Evolutionary conservation across 2,329 filamentous ascomycete species (phyloP), one percentile per base, ranked within the genome.

Genomic region (Ceratocystis cubensis): DNA sequence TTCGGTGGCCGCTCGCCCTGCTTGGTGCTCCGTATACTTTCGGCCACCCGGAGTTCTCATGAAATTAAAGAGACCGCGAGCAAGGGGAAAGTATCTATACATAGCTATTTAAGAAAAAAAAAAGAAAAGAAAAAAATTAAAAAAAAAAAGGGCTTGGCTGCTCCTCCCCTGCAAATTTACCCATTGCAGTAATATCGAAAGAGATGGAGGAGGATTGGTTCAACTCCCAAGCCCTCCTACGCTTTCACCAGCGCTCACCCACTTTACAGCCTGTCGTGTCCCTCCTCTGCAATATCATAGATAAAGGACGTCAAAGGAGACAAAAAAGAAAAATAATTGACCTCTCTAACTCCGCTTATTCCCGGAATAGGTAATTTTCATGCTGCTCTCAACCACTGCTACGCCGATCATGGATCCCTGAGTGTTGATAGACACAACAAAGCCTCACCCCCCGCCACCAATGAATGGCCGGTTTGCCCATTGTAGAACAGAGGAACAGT

Each of bases 181-280:
- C 50, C 25, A 57, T 57, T 57, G 50, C 28, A 13, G 50, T 28
- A 57, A 57, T 57, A 50, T 50, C 46, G 3, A 50, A 50, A 50
- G 46, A 22, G 46, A 22, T 3, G 22, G 22, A 22, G 17, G 5
- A 20, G 45, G 45, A 37, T 37, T 37, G 33, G 33, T 2, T 10
- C 3, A 13, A 37, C 33, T 37, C 10, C 33, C 33, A 37, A 37
- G 8, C 33, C 33, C 33, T 37, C 20, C 50, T 57, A 28, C 25
- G 50, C 50, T 3, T 22, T 30, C 20, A 30, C 13, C 28, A 6
- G 50, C 33, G 8, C 33, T 37, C 50, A 17, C 25, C 50, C 50
- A 57, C 50, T 57, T 57, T 57, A 57, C 28, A 28, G 50, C 50
- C 50, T 57, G 20, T 30, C 33, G 33, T 37, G 33, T 37, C 33